A percentile compares a stretch with the other conserved stretches of the same genome.
Evolutionary conservation across 2,329 filamentous ascomycete species (phyloP).

Genomic region (Sordariomycetes sp.): DNA sequence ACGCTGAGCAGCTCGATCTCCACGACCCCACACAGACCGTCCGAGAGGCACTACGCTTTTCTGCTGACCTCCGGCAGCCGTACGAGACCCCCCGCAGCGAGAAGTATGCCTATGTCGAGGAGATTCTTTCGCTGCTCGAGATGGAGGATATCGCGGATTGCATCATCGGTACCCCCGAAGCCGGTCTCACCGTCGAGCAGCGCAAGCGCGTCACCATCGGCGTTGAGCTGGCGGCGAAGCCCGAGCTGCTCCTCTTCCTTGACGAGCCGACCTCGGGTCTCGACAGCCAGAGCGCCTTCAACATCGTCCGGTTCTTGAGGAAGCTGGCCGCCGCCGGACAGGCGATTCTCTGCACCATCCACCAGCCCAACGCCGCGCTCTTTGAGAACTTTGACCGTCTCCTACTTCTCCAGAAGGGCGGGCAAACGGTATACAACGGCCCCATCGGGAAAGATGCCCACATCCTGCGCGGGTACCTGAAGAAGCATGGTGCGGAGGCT

Average conservation of each 20-base stretch:
- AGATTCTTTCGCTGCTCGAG: constrained; percentile 47
- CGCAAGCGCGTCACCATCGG: constrained; percentile 78
- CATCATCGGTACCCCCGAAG: constrained; percentile 49
- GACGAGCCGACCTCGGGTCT: constrained; percentile 72
- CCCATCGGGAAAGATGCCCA: constrained; percentile 68
- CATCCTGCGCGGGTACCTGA: constrained; percentile 55
- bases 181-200: constrained; percentile 59
- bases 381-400: constrained; percentile 86
- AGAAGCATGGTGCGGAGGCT: constrained; percentile 48
- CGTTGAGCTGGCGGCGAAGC: constrained; percentile 79
- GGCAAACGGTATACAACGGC: constrained; percentile 76
- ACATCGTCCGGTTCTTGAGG: constrained; percentile 57
- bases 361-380: constrained; percentile 76
- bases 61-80: constrained; percentile 48
- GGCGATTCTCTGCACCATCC: constrained; percentile 83
- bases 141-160: constrained; percentile 49
- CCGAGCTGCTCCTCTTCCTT: constrained; percentile 64
- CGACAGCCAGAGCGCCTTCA: constrained; percentile 58
- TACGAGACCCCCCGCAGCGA: constrained; percentile 40
- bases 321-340: constrained; percentile 70
- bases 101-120: constrained; percentile 49
- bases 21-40: constrained; percentile 54
- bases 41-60: constrained; percentile 53
- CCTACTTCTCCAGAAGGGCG: constrained; percentile 66
- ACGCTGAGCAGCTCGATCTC: constrained; percentile 52